Evolutionary conservation across 2,329 filamentous ascomycete genomes (phyloP), one percentile per base, ranked within the genome.

Genomic region (Fusarium clavum): DNA sequence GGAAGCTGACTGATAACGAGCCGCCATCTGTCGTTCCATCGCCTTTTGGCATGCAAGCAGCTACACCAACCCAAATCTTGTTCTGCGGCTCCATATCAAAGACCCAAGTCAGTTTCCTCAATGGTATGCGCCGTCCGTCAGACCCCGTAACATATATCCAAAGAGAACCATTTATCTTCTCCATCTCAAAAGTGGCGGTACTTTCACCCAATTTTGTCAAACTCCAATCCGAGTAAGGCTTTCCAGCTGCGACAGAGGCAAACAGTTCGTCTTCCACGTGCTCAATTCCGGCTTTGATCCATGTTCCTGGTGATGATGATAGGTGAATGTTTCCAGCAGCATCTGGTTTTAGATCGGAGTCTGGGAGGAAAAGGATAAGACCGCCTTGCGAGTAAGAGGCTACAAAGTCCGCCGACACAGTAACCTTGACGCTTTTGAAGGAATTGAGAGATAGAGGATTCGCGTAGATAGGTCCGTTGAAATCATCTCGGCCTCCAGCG

Each of bases 71-170:
- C 59, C 59, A 61, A 0, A 61, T 13, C 5, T 52, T 24, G 8
- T 29, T 10, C 3, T 30, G 4, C 0, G 34, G 56, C 8, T 58
- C 20, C 3, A 8, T 13, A 11, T 61, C 59, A 22, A 61, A 58
- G 1, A 61, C 29, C 59, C 59, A 61, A 5, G 59, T 61, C 45
- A 61, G 16, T 4, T 61, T 61, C 5, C 59, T 61, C 6, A 61
- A 40, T 2, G 56, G 44, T 6, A 14, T 61, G 3, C 56, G 51
- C 10, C n/a, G 18, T 11, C 59, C 56, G 24, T 61, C 24, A 10
- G 16, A 14, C 0, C n/a, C 59, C 0, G 38, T 52, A 6, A 45
- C 29, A 13, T 61, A 61, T 0, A 61, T 18, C 59, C 59, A 61
- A 10, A 61, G 44, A 5, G 52, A 60, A 2, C 57, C 57, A 3